Base-by-base conservation (phyloP, 176 grass and related monocot genomes). In the Eleusine coracana region DNA sequence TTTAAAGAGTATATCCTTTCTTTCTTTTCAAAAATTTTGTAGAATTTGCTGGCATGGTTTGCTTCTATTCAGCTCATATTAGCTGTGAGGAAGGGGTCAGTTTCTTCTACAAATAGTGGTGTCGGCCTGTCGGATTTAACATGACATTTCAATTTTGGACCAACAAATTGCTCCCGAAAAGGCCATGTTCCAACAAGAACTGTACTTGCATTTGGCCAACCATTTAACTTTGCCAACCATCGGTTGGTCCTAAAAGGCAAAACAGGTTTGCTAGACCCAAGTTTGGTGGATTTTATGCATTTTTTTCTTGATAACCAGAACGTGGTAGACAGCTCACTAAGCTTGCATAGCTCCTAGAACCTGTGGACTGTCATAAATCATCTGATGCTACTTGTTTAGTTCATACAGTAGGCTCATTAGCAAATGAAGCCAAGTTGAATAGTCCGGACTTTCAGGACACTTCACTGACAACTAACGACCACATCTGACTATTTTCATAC, bases 11-110 rank as follows among this genome's bases (percentile, higher is more conserved):
- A 73, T 74, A 40, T 73, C 28, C 9, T 37, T 38, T 77, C 31
- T 77, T 65, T 8, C 27, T 34, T 46, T 67, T 71, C 0, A 29
- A 66, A 39, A 72, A 74, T n/a, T 28, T 41, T 18, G 56, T 66
- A 66, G 25, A 52, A 64, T 85, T 76, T 49, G 78, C 68, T 78
- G 72, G 58, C 45, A 71, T 65, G 37, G 25, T 56, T 82, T 58
- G 29, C 40, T 41, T 86, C 67, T 66, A 21, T 54, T 82, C 83
- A 78, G 48, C 73, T 78, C 73, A 50, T 51, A 66, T 90, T 78
- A 82, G 88, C 83, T 86, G 78, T 90, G 37, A 78, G 66, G 71
- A 82, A 71, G 46, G 25, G 48, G 31, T 55, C 25, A 9, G 77
- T 49, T 59, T 21, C 31, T 79, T 79, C 78, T 66, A 38, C 62